A percentile compares a stretch with the other conserved stretches of the same genome.
Evolutionary conservation across 805 yeast species (phyloP).

Genomic region (Ogataea glucozyma): DNA sequence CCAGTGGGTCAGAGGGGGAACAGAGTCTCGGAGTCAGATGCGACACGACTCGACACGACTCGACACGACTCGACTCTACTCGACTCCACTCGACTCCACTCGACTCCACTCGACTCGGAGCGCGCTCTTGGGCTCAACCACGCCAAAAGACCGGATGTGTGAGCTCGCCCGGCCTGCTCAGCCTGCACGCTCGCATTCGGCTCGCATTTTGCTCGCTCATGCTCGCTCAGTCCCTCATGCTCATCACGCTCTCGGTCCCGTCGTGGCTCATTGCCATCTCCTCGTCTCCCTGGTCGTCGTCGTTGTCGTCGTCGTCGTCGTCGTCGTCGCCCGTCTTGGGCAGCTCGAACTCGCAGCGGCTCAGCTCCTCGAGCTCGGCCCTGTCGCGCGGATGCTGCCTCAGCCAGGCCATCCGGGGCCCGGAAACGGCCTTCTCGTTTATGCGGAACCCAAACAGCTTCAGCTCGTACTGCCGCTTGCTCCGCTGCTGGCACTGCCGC

Average conservation of each 20-base stretch:
- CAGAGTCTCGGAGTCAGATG: no score
- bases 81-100: no score
- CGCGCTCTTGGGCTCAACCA: no score
- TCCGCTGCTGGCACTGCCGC: constrained; percentile 64
- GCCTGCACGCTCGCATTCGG: not conserved
- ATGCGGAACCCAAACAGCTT: constrained; percentile 87
- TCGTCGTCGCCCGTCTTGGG: constrained; percentile 39
- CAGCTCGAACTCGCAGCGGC: constrained; percentile 61
- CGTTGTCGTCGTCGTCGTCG: constrained; percentile 25
- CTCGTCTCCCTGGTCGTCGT: constrained; percentile 19
- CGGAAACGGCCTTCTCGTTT: constrained; percentile 70
- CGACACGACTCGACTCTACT: no score
- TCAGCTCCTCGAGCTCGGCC: constrained; percentile 62
- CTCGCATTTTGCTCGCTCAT: not conserved
- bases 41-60: no score
- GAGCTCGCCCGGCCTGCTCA: not conserved
- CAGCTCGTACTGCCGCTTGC: constrained; percentile 62
- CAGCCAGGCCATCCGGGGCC: constrained; percentile 96
- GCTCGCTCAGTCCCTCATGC: constrained; percentile 26
- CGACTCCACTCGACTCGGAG: no score
- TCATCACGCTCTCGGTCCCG: constrained; percentile 38
- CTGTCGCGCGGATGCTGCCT: constrained; percentile 70
- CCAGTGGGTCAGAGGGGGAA: no score
- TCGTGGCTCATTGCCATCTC: constrained; percentile 26
- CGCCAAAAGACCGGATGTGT: no score